Base-by-base conservation (phyloP, 768 basidiomycete genomes). In the Pilatotrama ljubarskyi region DNA sequence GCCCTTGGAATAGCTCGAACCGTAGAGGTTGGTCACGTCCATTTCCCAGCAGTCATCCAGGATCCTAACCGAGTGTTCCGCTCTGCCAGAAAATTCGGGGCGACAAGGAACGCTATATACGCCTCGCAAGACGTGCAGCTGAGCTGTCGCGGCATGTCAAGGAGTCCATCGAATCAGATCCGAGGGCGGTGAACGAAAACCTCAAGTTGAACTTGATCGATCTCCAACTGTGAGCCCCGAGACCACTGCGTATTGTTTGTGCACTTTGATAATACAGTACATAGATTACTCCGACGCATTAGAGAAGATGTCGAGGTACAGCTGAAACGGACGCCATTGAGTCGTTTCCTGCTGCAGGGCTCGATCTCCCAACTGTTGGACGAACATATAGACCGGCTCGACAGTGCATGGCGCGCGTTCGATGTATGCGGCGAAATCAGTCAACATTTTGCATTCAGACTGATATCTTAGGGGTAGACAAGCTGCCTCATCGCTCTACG, bases 381-480 rank as follows among this genome's bases (percentile, higher is more conserved):
- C 17, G 50, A 57, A 14, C 42, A 51, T 3, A 43, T 52, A 8
- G 50, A 57, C 25, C 40, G 35, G 9, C 50, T 62, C 25, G 51
- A 62, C 22, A 57, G 43, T 13, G 60, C 55, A 0, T 56, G 60
- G 60, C 49, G 44, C n/a, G 38, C 60, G 1, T 62, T 62, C 14
- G 55, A 56, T 24, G 60, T 61, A 26, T 9, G 53, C 37, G 8
- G 25, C 26, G 15, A 10, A n/a, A 14, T 32, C 26, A 32, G 5
- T 10, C 2, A 20, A 9, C 3, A 25, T 7, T 20, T 7, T 10
- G 44, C 3, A 29, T 24, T 26, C 35, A 3, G 49, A 15, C 43
- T 37, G 9, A 49, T 38, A 5, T 40, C 18, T n/a, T 1, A 5
- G 38, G 13, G 3, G 1, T 20, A 55, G 60, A 61, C 60, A 0